These are phyloP conservation scores for Brassica hybrid DNA, from an alignment of 441 rosid genomes.

Conservation along the genomic window DNA sequence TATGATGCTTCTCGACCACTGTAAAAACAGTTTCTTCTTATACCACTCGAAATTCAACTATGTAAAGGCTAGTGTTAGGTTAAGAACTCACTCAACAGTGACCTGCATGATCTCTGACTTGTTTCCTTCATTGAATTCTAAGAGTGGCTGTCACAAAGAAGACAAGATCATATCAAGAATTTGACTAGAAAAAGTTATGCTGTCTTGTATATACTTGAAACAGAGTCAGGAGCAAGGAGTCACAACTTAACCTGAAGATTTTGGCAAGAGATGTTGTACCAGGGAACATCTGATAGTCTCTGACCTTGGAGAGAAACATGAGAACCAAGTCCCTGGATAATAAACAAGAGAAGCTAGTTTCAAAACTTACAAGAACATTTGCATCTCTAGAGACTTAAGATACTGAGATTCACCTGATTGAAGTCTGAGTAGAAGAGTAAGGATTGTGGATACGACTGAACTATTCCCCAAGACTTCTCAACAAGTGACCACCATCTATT, in stretches of 20 bases:
- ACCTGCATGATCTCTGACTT: constrained; percentile 52
- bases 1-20: constrained; percentile 67
- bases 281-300: constrained; percentile 48
- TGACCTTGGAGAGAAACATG: constrained; percentile 63
- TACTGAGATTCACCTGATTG: constrained; percentile 54
- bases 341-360: constrained; percentile 22
- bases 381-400: background rate
- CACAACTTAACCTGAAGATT: constrained; percentile 57
- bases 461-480: constrained; percentile 75
- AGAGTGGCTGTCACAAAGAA: constrained; percentile 41
- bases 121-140: constrained; percentile 47
- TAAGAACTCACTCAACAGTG: constrained; percentile 63
- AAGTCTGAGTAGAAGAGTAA: constrained; percentile 80
- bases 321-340: constrained; percentile 65
- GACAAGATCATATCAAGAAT: constrained; percentile 7
- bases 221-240: background rate
- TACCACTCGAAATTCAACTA: background rate
- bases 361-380: constrained; percentile 11
- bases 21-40: background rate
- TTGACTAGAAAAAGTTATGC: background rate
- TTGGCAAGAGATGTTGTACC: constrained; percentile 80
- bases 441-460: constrained; percentile 57
- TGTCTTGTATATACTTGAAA: background rate
- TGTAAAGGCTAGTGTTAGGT: background rate
- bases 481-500: constrained; percentile 84